Conservation (phyloP, 441 rosid species). For the Populus trichocarpa region DNA sequence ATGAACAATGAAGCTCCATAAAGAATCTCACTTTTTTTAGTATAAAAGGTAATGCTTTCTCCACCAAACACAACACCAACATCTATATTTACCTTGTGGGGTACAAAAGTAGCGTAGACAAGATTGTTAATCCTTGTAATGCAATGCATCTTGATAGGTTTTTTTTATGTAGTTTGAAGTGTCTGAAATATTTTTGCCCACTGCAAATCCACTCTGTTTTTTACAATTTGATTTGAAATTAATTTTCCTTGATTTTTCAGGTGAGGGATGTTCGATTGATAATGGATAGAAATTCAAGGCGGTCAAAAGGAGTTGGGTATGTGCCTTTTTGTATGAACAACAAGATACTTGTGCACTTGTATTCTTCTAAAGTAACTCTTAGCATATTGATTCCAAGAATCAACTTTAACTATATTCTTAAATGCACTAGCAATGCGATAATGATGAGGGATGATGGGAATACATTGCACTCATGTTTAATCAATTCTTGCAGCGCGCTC, state of each 20-base stretch:
- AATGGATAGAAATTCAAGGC: constrained; percentile 93
- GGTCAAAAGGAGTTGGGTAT: constrained; percentile 98
- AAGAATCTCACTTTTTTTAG: background rate
- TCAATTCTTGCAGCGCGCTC: constrained; percentile 82
- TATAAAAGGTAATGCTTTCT: background rate
- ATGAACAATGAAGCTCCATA: background rate
- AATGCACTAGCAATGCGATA: constrained; percentile 95
- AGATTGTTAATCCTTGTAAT: background rate
- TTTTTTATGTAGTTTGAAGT: background rate
- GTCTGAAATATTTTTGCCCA: background rate
- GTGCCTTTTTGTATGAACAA: constrained; percentile 24
- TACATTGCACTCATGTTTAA: constrained; percentile 91
- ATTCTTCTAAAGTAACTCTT: constrained; percentile 39
- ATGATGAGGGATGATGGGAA: constrained; percentile 95
- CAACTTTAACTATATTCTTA: constrained; percentile 87
- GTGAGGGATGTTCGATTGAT: constrained; percentile 94
- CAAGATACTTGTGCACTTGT: constrained; percentile 25
- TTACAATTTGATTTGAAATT: constrained; percentile 11
- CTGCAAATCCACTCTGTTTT: constrained; percentile 5
- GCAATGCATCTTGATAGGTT: background rate
- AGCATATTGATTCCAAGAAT: constrained; percentile 60
- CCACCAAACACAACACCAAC: background rate
- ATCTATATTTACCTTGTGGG: background rate
- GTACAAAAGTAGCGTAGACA: background rate
- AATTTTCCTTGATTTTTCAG: constrained; percentile 34